Conservation (phyloP, 177 flowering plant genomes). For the Vitis hybrid region DNA sequence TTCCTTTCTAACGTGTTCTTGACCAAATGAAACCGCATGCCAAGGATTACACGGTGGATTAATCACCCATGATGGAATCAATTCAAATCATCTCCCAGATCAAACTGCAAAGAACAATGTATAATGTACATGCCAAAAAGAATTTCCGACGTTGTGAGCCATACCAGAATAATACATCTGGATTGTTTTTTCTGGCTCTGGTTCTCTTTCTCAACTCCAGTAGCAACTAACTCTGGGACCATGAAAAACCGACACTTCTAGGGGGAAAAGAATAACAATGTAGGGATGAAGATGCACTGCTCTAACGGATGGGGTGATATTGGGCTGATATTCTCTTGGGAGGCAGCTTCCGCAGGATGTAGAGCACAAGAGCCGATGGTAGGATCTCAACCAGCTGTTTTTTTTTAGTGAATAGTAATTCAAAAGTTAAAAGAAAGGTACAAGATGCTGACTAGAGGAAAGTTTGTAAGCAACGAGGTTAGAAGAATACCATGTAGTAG, state of each 20-base stretch:
- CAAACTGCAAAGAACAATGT: conserved; percentile 11
- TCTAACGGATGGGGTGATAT: conserved; percentile 81
- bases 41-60: conserved; percentile 6
- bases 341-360: conserved; percentile 87
- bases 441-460: not conserved
- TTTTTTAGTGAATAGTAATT: conserved; percentile 6
- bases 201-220: conserved; percentile 12
- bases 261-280: conserved; percentile 5
- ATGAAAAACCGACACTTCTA: not conserved
- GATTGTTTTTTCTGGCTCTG: conserved; percentile 7
- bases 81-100: conserved; percentile 3
- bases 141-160: conserved; percentile 19
- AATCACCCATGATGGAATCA: conserved; percentile 13
- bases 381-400: conserved; percentile 78
- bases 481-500: conserved; percentile 67
- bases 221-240: conserved; percentile 18
- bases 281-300: not conserved
- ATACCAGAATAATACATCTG: conserved; percentile 15
- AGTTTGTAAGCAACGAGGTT: not conserved
- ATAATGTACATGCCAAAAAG: conserved; percentile 18
- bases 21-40: conserved; percentile 6
- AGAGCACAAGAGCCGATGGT: conserved; percentile 91
- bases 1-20: not conserved
- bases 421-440: not conserved
- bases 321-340: conserved; percentile 87